Evolutionary conservation across 164 flowering plant genomes (phyloP).

Genomic region (Tetrastigma voinierianum): DNA sequence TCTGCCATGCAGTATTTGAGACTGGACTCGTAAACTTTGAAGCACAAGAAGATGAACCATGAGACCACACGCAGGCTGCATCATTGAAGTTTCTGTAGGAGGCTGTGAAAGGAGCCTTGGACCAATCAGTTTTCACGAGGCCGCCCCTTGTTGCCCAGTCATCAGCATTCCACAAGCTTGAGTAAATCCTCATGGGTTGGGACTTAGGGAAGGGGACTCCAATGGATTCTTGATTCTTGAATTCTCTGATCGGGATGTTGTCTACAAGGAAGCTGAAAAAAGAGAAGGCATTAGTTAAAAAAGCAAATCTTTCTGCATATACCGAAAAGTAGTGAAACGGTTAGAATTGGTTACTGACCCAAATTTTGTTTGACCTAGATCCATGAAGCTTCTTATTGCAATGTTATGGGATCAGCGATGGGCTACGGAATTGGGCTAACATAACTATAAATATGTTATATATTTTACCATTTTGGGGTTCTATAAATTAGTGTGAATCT

Average conservation of each 20-base stretch:
- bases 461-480: too few species aligned
- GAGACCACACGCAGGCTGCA: not conserved
- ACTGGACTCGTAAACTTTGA: not conserved
- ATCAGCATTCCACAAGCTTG: constrained; percentile 27
- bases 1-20: constrained; percentile 3
- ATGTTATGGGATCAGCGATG: too few species aligned
- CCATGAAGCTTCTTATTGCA: too few species aligned
- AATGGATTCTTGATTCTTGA: constrained; percentile 10
- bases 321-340: too few species aligned
- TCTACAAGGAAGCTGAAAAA: constrained; percentile 18
- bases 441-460: too few species aligned
- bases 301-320: too few species aligned
- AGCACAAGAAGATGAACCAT: constrained; percentile 4
- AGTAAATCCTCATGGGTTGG: constrained; percentile 22
- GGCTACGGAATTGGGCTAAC: too few species aligned
- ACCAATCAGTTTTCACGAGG: constrained; percentile 22
- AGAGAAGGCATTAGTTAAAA: not conserved
- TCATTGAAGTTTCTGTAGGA: constrained; percentile 15
- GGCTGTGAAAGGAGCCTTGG: constrained; percentile 25
- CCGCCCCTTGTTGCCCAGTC: constrained; percentile 28
- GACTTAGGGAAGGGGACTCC: constrained; percentile 22
- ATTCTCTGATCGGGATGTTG: constrained; percentile 20
- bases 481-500: too few species aligned
- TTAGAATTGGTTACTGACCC: too few species aligned
- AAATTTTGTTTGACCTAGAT: too few species aligned